Conservation (phyloP, 1,139 yeast genomes). For the Kodamaea plutei region DNA sequence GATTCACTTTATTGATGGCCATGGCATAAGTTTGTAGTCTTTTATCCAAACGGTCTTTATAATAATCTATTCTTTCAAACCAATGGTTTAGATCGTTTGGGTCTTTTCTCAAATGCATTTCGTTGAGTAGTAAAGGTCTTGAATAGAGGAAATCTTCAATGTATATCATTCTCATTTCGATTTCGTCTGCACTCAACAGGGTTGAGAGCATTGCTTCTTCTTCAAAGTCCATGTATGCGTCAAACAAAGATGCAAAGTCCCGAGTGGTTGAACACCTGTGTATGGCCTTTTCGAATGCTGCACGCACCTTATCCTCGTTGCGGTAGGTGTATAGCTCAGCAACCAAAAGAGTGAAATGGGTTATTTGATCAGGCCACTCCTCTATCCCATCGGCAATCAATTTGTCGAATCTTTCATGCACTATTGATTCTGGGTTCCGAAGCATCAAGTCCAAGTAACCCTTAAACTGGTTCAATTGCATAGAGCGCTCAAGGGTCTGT, state of each 20-base stretch:
- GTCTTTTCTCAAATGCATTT: constrained; percentile 61
- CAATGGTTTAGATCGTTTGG: constrained; percentile 62
- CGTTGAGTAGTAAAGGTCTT: constrained; percentile 58
- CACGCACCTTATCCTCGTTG: constrained; percentile 35
- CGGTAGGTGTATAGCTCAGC: constrained; percentile 43
- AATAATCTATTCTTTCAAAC: constrained; percentile 56
- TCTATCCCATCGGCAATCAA: constrained; percentile 35
- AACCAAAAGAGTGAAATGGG: constrained; percentile 46
- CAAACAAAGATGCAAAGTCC: constrained; percentile 65
- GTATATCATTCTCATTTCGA: constrained; percentile 43
- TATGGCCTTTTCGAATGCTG: constrained; percentile 48
- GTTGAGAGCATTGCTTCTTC: constrained; percentile 37
- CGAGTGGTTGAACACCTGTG: constrained; percentile 45
- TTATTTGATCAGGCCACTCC: constrained; percentile 60
- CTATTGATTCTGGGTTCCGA: not conserved
- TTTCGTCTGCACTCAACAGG: constrained; percentile 12
- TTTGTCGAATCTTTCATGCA: constrained; percentile 15
- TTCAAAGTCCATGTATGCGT: constrained; percentile 59
- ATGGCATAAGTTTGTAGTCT: constrained; percentile 56
- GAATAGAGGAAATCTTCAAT: constrained; percentile 55
- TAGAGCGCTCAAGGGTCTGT: not conserved
- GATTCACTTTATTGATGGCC: constrained; percentile 68
- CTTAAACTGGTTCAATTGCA: not conserved
- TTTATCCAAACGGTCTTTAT: constrained; percentile 31
- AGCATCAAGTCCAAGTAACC: constrained; percentile 1